phyloP scores from a whole-genome alignment of 1,284 basidiomycete genomes.

The Sporisorium exsertum region DNA sequence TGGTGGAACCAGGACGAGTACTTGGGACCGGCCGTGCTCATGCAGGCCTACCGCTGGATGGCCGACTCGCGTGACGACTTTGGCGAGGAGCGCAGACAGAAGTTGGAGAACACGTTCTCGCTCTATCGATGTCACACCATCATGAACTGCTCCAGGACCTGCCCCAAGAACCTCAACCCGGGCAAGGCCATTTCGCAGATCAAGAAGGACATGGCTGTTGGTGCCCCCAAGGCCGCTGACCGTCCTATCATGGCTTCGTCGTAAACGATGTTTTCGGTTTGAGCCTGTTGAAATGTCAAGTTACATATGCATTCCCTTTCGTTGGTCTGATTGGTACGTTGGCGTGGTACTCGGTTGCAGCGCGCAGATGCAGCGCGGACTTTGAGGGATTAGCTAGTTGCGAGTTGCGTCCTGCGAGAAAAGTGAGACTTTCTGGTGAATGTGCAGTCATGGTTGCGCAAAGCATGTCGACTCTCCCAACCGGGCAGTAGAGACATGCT shows the following conservation, averaged over 20 bases:
- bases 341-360: not conserved
- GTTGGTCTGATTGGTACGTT: not conserved
- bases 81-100: conserved; percentile 85
- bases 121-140: conserved; percentile 84
- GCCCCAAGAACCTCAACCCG: conserved; percentile 91
- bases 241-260: conserved; percentile 63
- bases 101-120: conserved; percentile 93
- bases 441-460: too few species aligned
- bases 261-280: conserved; percentile 6
- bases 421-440: too few species aligned
- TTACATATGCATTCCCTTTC: conserved; percentile 4
- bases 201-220: conserved; percentile 68
- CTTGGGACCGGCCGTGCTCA: conserved; percentile 93
- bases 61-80: conserved; percentile 92
- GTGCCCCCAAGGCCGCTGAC: conserved; percentile 54
- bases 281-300: not conserved
- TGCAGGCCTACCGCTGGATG: conserved; percentile 89
- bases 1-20: conserved; percentile 99
- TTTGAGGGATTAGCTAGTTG: too few species aligned
- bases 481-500: too few species aligned
- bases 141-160: conserved; percentile 94
- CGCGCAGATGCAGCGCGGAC: too few species aligned
- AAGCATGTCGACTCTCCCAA: too few species aligned
- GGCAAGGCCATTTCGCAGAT: conserved; percentile 68
- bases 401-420: too few species aligned